These are phyloP conservation scores for Starmerella cellae DNA, from an alignment of 805 yeast species.

Conservation along the genomic window DNA sequence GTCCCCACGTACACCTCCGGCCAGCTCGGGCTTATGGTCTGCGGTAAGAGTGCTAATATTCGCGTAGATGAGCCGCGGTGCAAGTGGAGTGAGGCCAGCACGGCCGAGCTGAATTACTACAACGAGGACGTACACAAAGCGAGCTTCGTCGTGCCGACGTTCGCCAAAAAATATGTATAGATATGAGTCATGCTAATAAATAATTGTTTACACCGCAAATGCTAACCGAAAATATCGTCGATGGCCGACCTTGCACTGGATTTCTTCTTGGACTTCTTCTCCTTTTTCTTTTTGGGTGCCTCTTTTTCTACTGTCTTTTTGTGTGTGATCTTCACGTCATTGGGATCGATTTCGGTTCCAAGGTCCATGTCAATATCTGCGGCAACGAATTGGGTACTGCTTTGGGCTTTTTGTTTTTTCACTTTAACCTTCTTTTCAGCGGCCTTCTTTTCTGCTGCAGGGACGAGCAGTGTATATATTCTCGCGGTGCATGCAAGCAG, in stretches of 20 bases:
- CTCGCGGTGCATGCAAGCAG: slow-evolving; percentile 45
- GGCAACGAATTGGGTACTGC: background rate
- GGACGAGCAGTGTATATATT: slow-evolving; percentile 26
- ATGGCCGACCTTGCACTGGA: slow-evolving; percentile 44
- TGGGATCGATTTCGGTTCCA: background rate
- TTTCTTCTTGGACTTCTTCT: slow-evolving; percentile 28
- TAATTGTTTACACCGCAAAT: background rate
- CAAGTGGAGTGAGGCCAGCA: slow-evolving; percentile 47
- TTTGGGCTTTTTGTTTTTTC: no score
- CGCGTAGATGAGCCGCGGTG: slow-evolving; percentile 60
- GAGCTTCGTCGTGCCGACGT: slow-evolving; percentile 80
- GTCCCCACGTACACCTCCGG: slow-evolving; percentile 97
- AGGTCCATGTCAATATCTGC: background rate
- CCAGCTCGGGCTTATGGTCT: slow-evolving; percentile 95
- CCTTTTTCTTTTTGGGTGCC: no score
- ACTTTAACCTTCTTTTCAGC: no score
- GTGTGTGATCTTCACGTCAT: background rate
- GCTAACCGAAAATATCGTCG: slow-evolving; percentile 62
- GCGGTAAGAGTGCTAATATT: slow-evolving; percentile 58
- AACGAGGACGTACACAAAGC: slow-evolving; percentile 74
- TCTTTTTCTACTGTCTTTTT: no score
- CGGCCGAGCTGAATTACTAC: slow-evolving; percentile 63
- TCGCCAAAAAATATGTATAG: slow-evolving; percentile 46
- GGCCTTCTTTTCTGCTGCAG: slow-evolving; percentile 1
- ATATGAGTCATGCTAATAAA: background rate